Conservation (phyloP, 805 yeast genomes). For the Spencermartinsiella europaea region DNA sequence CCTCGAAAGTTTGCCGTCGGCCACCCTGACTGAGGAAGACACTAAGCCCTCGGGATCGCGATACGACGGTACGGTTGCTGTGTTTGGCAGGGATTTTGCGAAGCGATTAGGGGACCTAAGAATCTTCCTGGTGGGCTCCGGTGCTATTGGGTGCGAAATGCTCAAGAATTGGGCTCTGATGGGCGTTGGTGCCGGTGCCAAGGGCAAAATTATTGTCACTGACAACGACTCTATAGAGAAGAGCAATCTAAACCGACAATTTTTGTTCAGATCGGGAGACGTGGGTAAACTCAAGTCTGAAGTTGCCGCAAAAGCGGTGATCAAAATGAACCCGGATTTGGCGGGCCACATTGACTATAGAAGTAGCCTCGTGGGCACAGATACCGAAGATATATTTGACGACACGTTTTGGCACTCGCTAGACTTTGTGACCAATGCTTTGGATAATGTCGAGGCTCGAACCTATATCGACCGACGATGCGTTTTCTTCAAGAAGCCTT, state of each 20-base stretch:
- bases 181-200: conserved; percentile 89
- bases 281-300: conserved; percentile 90
- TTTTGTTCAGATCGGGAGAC: conserved; percentile 88
- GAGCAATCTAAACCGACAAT: conserved; percentile 94
- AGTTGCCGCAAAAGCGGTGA: conserved; percentile 82
- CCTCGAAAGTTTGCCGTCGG: conserved; percentile 74
- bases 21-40: conserved; percentile 55
- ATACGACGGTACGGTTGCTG: conserved; percentile 94
- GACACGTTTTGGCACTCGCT: conserved; percentile 79
- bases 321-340: conserved; percentile 79
- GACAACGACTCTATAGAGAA: conserved; percentile 95
- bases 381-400: conserved; percentile 80
- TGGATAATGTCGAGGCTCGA: conserved; percentile 97
- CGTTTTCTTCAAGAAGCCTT: conserved; percentile 83
- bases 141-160: conserved; percentile 99
- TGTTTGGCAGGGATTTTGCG: conserved; percentile 78
- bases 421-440: conserved; percentile 91
- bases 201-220: conserved; percentile 79
- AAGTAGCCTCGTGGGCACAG: conserved; percentile 88
- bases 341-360: conserved; percentile 67
- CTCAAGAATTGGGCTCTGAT: conserved; percentile 96
- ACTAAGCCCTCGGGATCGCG: conserved; percentile 75
- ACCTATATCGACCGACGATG: conserved; percentile 97
- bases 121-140: conserved; percentile 93
- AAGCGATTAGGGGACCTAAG: conserved; percentile 66